Base-by-base conservation (phyloP, 2,329 filamentous ascomycete genomes). In the Aspergillus flavus region DNA sequence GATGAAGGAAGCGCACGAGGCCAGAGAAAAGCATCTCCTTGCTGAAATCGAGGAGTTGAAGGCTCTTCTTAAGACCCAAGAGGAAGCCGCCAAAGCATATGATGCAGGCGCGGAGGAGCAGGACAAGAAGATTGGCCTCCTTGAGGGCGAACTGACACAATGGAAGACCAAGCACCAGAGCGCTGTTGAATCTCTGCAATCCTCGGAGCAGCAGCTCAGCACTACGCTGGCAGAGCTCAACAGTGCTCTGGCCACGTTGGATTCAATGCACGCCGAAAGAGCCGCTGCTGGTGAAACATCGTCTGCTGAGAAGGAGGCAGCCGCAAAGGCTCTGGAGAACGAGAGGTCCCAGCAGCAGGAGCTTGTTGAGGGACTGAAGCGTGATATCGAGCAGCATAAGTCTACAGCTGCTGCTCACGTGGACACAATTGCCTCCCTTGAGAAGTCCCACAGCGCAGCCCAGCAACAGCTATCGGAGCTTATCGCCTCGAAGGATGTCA, bases 341-440 rank as follows among this genome's bases (percentile, higher is more conserved):
- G 85, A 87, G 64, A 80, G 85, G 41, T 76, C 77, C 46, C 84
- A 85, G 72, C 87, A 92, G 64, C 81, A 89, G 62, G 82, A 85
- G 41, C 79, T 89, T 55, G 80, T 91, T 39, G 80, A 83, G 41
- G 83, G 82, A 52, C 79, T 97, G 48, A 90, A 91, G 66, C 84
- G 80, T 63, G 90, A 96, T 74, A 89, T 97, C 59, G 88, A 94
- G 58, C 89, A 93, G 73, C 93, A 96, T 79, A 94, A 91, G 79
- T 81, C 85, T 4, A 86, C 91, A 43, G 89, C 96, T 70, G 85
- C 86, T 66, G 84, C 82, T 68, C 92, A 94, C 70, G 83, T 88
- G 14, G 75, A 85, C 45, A 91, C 89, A 70, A 88, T 97, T 34
- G 84, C 88, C 3, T 86, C 91, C 67, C 83, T 97, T 16, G 93